phyloP scores from a whole-genome alignment of 129 eudicot genomes.

The Oenanthe sinensis region DNA sequence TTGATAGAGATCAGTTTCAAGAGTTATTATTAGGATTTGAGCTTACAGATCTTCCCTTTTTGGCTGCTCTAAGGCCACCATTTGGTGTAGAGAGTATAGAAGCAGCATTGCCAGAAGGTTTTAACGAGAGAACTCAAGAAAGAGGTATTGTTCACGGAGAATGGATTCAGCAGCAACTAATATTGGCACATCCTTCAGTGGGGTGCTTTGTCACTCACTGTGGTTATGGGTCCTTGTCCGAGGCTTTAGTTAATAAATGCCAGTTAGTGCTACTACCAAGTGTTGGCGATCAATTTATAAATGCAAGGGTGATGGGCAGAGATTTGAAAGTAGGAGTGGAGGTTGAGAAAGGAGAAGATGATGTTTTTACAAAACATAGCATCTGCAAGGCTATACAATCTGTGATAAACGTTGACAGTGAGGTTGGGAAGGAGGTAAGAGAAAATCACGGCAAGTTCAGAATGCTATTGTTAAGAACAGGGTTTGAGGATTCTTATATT shows the following conservation, averaged over 20 bases:
- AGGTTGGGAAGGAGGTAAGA: constrained; percentile 23
- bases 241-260: constrained; percentile 33
- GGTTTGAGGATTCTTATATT: constrained; percentile 29
- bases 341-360: constrained; percentile 31
- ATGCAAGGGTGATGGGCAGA: constrained; percentile 25
- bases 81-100: constrained; percentile 19
- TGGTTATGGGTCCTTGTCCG: constrained; percentile 32
- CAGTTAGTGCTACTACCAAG: constrained; percentile 34
- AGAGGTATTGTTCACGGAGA: constrained; percentile 28
- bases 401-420: constrained; percentile 10
- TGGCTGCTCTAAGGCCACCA: constrained; percentile 28
- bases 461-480: constrained; percentile 19
- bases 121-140: constrained; percentile 15
- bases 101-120: constrained; percentile 26
- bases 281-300: constrained; percentile 22
- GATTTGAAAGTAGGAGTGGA: constrained; percentile 36
- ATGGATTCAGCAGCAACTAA: constrained; percentile 38
- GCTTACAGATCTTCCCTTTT: constrained; percentile 28
- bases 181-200: constrained; percentile 26
- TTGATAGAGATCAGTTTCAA: constrained; percentile 16
- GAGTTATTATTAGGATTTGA: constrained; percentile 33
- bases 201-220: constrained; percentile 43
- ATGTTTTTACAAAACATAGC: neutral
- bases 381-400: neutral
- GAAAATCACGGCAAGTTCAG: constrained; percentile 30